Base-by-base conservation (phyloP, 1,284 basidiomycete species). In the Trichosporon sp. region DNA sequence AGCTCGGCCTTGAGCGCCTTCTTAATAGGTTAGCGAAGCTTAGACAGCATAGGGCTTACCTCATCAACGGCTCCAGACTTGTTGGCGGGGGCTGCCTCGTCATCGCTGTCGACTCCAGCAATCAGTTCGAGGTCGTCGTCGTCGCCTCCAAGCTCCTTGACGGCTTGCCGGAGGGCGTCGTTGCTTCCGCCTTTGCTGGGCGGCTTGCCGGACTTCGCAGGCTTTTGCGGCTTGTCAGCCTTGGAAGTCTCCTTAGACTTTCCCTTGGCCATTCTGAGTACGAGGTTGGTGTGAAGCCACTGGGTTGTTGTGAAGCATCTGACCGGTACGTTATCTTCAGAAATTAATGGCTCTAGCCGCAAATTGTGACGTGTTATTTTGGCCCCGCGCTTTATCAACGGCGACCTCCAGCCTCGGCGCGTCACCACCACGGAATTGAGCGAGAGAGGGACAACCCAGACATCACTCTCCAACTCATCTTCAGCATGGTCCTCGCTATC, bases 1-100 rank as follows among this genome's bases (percentile, higher is more conserved):
- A 91, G 83, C 72, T 89, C 89, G 38, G 85, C 85, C 53, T 85
- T 83, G 15, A 89, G 83, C 31, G 79, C 75, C 69, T 86, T 81
- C 83, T 84, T 67, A 5, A 13, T n/a, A 38, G 35, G 38, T 68
- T 44, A 68, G 65, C 44, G 32, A 9, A 2, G 21, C 65, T 23
- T 3, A 25, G 1, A 12, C 5, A 44, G 23, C 18, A 35, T 8
- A 8, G 12, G 60, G 71, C 78, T 68, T 51, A 80, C 81, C 71
- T 82, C 83, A 35, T 80, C 77, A 11, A 62, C 51, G 67, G 71
- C 74, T 11, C 35, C 68, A 51, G 73, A 71, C 65, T 73, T 71
- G 62, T 70, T 68, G 23, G 47, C 53, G 32, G 70, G 64, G 29
- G 65, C 68, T 7, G 67, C 71, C 7, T 71, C 78, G 27, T 83